Conservation (phyloP, 768 basidiomycete genomes). For the Tylopilus vinaceipallidus region DNA sequence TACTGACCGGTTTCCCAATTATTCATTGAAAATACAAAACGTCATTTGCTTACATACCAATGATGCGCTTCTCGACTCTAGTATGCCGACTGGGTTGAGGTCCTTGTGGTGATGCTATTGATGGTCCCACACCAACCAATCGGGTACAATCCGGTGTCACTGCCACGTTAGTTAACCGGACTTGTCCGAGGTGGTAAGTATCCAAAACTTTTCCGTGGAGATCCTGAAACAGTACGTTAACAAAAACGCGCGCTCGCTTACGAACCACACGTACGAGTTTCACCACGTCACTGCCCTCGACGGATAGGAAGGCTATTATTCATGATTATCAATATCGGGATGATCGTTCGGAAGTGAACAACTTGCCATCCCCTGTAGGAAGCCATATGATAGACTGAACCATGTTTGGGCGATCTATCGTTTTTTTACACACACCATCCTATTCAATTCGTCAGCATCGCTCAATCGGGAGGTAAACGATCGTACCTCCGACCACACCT, state of each 20-base stretch:
- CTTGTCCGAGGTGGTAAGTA: constrained; percentile 42
- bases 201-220: constrained; percentile 45
- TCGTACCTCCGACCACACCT: constrained; percentile 51
- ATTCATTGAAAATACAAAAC: background rate
- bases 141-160: constrained; percentile 46
- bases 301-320: constrained; percentile 47
- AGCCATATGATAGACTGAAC: constrained; percentile 55
- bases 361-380: constrained; percentile 45
- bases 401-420: constrained; percentile 44
- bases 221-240: constrained; percentile 35
- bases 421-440: constrained; percentile 51
- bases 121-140: constrained; percentile 49
- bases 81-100: constrained; percentile 48
- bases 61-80: constrained; percentile 51
- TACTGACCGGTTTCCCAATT: constrained; percentile 28
- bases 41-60: constrained; percentile 36
- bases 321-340: constrained; percentile 13
- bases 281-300: constrained; percentile 47
- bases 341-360: constrained; percentile 2
- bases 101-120: constrained; percentile 41
- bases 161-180: constrained; percentile 49
- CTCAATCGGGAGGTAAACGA: background rate
- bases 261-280: constrained; percentile 37
- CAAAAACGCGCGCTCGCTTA: constrained; percentile 6
- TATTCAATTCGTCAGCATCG: constrained; percentile 20